Evolutionary conservation across 805 yeast genomes (phyloP).

Genomic region (Trichomonascus vanleenenianus): DNA sequence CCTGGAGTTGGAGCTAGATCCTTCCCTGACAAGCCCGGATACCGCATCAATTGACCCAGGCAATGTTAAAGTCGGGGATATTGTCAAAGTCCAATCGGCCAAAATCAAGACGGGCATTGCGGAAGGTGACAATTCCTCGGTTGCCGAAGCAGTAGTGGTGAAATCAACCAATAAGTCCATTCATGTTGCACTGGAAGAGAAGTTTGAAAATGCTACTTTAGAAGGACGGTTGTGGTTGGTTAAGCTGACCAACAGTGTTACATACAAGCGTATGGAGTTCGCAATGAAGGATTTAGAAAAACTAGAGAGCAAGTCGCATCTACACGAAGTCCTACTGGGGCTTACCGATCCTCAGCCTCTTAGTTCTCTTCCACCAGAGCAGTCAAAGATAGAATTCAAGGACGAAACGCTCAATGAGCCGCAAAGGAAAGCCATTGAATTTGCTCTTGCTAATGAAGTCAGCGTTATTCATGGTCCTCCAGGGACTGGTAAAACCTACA

Average conservation of each 20-base stretch:
- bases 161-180: slow-evolving; percentile 42
- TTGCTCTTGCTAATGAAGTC: slow-evolving; percentile 47
- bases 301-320: slow-evolving; percentile 31
- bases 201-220: slow-evolving; percentile 42
- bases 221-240: slow-evolving; percentile 56
- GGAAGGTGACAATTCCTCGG: slow-evolving; percentile 30
- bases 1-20: slow-evolving; percentile 54
- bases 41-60: slow-evolving; percentile 35
- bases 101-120: slow-evolving; percentile 4
- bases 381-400: slow-evolving; percentile 14
- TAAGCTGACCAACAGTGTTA: slow-evolving; percentile 39
- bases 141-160: slow-evolving; percentile 52
- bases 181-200: slow-evolving; percentile 54
- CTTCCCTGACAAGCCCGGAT: slow-evolving; percentile 32
- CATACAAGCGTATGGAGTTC: slow-evolving; percentile 55
- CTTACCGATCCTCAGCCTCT: not conserved
- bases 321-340: slow-evolving; percentile 44
- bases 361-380: too few relatives aligned
- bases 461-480: slow-evolving; percentile 73
- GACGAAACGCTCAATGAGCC: slow-evolving; percentile 52
- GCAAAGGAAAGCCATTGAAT: slow-evolving; percentile 64
- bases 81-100: slow-evolving; percentile 47
- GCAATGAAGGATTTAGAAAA: slow-evolving; percentile 60
- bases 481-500: slow-evolving; percentile 80
- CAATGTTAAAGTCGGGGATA: slow-evolving; percentile 65